Evolutionary conservation across 352 stramenopile species (phyloP).

Genomic region (Globisporangium emineosum): DNA sequence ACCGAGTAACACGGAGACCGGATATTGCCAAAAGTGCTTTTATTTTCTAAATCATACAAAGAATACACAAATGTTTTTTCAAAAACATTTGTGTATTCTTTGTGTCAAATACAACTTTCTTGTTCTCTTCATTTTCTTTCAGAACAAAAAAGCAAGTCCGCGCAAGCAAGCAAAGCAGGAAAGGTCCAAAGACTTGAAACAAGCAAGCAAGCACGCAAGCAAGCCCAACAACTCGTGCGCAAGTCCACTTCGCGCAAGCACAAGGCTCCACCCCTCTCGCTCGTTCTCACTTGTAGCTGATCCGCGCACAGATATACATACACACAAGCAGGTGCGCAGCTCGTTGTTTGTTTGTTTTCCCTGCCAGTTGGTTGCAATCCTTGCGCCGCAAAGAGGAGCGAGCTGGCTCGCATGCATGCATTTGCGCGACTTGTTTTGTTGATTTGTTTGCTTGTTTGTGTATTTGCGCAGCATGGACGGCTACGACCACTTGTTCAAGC

Average conservation of each 20-base stretch:
- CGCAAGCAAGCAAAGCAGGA: background rate
- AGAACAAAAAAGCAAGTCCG: background rate
- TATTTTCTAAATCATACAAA: too few species aligned
- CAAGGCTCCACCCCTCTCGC: background rate
- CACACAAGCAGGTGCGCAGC: constrained; percentile 2
- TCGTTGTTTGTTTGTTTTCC: background rate
- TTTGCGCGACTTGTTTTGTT: constrained; percentile 5
- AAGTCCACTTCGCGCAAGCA: background rate
- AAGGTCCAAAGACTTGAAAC: background rate
- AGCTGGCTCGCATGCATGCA: background rate
- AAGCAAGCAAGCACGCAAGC: background rate
- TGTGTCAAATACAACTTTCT: too few species aligned
- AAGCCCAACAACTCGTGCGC: background rate
- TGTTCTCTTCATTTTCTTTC: too few species aligned
- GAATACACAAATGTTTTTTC: too few species aligned
- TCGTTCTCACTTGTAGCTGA: background rate
- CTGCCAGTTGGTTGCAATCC: background rate
- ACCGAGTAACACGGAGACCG: too few species aligned
- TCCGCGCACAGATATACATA: background rate
- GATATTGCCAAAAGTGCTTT: too few species aligned
- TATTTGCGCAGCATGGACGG: constrained; percentile 46
- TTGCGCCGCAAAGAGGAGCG: background rate
- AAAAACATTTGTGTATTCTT: too few species aligned
- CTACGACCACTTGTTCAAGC: constrained; percentile 99
- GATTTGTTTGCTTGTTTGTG: background rate